Evolutionary conservation across 202 grass and related monocot genomes (phyloP).

Genomic region (Schoenoplectus triqueter): DNA sequence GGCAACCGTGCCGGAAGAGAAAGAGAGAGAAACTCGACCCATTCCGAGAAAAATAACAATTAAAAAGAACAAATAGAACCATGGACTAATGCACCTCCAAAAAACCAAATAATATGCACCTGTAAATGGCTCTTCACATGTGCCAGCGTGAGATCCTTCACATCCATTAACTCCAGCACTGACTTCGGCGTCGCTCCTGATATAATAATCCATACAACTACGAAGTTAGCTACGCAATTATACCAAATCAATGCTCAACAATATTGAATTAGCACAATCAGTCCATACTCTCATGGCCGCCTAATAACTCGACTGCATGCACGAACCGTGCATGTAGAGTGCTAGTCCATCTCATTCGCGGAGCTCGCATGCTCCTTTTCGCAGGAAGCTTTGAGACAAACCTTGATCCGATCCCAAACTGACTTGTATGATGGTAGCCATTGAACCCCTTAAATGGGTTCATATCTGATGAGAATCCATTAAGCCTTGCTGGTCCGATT

Average conservation of each 20-base stretch:
- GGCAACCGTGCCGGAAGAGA: constrained; percentile 45
- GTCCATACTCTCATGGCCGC: constrained; percentile 90
- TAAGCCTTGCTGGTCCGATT: constrained; percentile 59
- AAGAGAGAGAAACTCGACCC: neutral
- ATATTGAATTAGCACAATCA: constrained; percentile 2
- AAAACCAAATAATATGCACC: constrained; percentile 49
- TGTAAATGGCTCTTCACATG: constrained; percentile 99
- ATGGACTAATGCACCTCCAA: neutral
- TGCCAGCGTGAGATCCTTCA: constrained; percentile 99
- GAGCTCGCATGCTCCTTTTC: constrained; percentile 92
- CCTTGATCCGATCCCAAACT: constrained; percentile 60
- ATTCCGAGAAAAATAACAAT: neutral
- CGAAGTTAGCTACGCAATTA: neutral
- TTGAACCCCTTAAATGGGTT: constrained; percentile 51
- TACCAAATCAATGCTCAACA: neutral
- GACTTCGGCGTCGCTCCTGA: constrained; percentile 96
- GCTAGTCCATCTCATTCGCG: constrained; percentile 96
- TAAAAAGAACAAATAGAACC: constrained; percentile 26
- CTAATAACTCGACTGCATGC: constrained; percentile 93
- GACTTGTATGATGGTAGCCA: constrained; percentile 46
- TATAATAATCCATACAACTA: neutral
- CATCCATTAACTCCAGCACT: constrained; percentile 98
- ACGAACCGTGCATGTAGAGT: constrained; percentile 93
- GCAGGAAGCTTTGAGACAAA: constrained; percentile 84
- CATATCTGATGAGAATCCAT: constrained; percentile 82